Evolutionary conservation across 192 early-diverging fungal species (phyloP).

Genomic region (Backusella circina): DNA sequence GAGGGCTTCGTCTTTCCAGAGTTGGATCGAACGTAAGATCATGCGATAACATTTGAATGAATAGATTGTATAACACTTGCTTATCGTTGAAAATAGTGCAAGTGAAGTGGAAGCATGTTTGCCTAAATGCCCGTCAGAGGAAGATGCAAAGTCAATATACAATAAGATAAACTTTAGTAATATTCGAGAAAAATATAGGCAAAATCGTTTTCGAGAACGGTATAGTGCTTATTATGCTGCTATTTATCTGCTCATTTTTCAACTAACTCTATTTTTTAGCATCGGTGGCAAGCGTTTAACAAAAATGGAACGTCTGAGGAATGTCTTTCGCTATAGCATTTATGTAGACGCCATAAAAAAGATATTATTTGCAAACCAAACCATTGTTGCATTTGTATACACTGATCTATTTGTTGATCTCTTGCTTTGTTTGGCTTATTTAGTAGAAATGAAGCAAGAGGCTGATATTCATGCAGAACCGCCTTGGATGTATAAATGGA

Average conservation of each 20-base stretch:
- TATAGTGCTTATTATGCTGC: neutral
- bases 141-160: neutral
- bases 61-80: neutral
- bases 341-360: neutral
- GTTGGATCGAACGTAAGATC: conserved; percentile 17
- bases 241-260: neutral
- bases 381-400: conserved; percentile 34
- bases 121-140: neutral
- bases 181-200: conserved; percentile 24
- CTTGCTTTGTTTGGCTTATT: conserved; percentile 54
- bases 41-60: neutral
- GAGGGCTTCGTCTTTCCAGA: conserved; percentile 4
- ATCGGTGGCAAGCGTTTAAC: neutral
- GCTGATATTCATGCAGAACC: conserved; percentile 35
- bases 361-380: conserved; percentile 13
- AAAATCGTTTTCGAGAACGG: conserved; percentile 20
- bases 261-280: neutral
- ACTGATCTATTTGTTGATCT: conserved; percentile 54
- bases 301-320: neutral
- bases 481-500: conserved; percentile 49
- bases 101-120: conserved; percentile 21
- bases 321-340: neutral
- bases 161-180: conserved; percentile 28
- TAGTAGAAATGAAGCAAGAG: conserved; percentile 53
- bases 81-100: conserved; percentile 18